These are phyloP conservation scores for Vicia sativa DNA, from an alignment of 306 rosid species.

Conservation along the genomic window DNA sequence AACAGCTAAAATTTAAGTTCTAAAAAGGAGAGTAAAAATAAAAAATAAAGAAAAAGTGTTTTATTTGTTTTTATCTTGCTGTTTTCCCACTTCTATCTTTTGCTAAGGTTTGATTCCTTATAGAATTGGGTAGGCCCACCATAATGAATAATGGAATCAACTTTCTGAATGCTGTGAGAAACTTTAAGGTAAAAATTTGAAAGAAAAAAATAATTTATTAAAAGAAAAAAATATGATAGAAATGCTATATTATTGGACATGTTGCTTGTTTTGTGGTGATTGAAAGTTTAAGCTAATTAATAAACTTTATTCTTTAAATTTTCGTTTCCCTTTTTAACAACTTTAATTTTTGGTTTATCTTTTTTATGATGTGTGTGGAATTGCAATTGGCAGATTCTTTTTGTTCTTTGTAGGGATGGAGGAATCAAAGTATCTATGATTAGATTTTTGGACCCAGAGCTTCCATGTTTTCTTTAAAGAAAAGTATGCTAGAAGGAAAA, in stretches of 20 bases:
- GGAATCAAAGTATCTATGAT: constrained; percentile 95
- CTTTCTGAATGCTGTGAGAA: constrained; percentile 56
- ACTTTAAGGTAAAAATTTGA: constrained; percentile 41
- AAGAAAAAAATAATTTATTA: background rate
- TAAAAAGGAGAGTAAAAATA: constrained; percentile 69
- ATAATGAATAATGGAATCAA: constrained; percentile 64
- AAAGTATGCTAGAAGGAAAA: constrained; percentile 44
- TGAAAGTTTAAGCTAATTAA: constrained; percentile 55
- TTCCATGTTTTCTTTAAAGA: constrained; percentile 43
- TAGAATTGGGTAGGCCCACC: constrained; percentile 63
- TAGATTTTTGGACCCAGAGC: constrained; percentile 67
- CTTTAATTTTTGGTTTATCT: constrained; percentile 39
- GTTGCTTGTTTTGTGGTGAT: constrained; percentile 51
- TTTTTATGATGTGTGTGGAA: constrained; percentile 41
- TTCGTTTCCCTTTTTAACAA: constrained; percentile 31
- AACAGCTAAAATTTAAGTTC: constrained; percentile 68
- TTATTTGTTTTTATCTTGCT: constrained; percentile 86
- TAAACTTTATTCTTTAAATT: constrained; percentile 41
- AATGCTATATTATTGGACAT: constrained; percentile 55
- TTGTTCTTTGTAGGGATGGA: constrained; percentile 78
- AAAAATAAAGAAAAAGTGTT: constrained; percentile 67
- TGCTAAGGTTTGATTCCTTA: constrained; percentile 63
- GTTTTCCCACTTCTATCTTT: constrained; percentile 59
- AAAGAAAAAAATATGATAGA: constrained; percentile 9
- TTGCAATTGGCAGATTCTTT: constrained; percentile 86